Evolutionary conservation across 73 alveolate species (phyloP).

Genomic region (Tetrahymena thermophila): DNA sequence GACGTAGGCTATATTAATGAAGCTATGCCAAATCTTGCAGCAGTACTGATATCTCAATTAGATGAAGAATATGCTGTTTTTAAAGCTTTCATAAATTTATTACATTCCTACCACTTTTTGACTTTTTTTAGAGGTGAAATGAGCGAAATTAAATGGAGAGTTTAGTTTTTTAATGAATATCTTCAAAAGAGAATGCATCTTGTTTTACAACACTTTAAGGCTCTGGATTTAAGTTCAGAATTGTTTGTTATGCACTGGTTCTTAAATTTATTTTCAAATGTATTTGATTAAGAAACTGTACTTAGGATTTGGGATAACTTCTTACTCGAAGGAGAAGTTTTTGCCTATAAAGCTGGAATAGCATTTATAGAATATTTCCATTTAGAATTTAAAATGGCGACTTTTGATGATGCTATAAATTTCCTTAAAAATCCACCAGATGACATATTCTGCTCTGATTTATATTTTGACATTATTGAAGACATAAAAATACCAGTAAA

Average conservation of each 20-base stretch:
- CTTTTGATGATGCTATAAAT: background rate
- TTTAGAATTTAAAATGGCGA: slow-evolving; percentile 5
- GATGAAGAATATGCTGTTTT: slow-evolving; percentile 67
- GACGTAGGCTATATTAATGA: slow-evolving; percentile 73
- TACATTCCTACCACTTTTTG: slow-evolving; percentile 66
- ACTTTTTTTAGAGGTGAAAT: slow-evolving; percentile 61
- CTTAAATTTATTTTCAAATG: slow-evolving; percentile 55
- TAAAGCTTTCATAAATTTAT: slow-evolving; percentile 63
- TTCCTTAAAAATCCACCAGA: background rate
- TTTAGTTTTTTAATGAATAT: slow-evolving; percentile 56
- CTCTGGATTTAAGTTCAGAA: slow-evolving; percentile 64
- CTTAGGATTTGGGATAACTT: slow-evolving; percentile 85
- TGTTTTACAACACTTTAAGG: slow-evolving; percentile 58
- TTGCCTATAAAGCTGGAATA: slow-evolving; percentile 17
- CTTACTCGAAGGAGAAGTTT: slow-evolving; percentile 80
- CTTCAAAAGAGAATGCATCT: slow-evolving; percentile 60
- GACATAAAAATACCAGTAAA: background rate
- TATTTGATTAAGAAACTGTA: slow-evolving; percentile 57
- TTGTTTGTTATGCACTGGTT: slow-evolving; percentile 76
- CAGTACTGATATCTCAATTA: slow-evolving; percentile 59
- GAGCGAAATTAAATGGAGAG: slow-evolving; percentile 67
- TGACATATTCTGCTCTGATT: background rate
- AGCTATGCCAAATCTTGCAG: slow-evolving; percentile 43
- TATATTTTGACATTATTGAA: background rate
- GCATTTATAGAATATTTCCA: slow-evolving; percentile 15